phyloP scores from a whole-genome alignment of 345 rosid species.

The Corchorus capsularis region DNA sequence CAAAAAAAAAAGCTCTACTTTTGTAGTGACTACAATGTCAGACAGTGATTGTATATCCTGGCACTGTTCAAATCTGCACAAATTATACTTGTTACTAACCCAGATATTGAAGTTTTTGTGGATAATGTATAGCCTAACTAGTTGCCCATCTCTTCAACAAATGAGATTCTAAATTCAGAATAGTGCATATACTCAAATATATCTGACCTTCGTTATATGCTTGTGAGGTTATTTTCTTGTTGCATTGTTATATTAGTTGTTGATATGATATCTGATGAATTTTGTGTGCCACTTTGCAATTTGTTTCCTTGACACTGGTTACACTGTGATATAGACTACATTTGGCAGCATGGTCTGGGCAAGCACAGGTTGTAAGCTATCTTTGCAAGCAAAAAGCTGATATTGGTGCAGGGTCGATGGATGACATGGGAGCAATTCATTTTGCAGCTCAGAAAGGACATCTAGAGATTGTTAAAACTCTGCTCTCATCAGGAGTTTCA shows the following conservation, averaged over 20 bases:
- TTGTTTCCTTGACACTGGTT: conserved; percentile 47
- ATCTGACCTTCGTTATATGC: not conserved
- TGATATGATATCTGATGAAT: not conserved
- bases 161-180: not conserved
- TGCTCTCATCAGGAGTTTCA: conserved; percentile 67
- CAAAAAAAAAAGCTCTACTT: no score
- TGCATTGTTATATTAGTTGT: not conserved
- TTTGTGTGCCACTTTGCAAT: not conserved
- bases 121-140: not conserved
- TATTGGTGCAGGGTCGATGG: conserved; percentile 95
- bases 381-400: conserved; percentile 94
- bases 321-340: conserved; percentile 57
- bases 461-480: conserved; percentile 64
- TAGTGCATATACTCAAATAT: not conserved
- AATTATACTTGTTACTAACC: not conserved
- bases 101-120: not conserved
- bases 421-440: conserved; percentile 96
- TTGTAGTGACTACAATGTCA: not conserved
- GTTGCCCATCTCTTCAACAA: not conserved
- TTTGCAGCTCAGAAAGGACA: conserved; percentile 98
- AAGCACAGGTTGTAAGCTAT: conserved; percentile 65
- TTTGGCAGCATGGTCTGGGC: conserved; percentile 98
- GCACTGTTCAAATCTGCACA: not conserved
- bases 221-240: not conserved
- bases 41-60: not conserved